These are phyloP conservation scores for Macadamia tetraphylla DNA, from an alignment of 164 flowering plant species.

Conservation along the genomic window DNA sequence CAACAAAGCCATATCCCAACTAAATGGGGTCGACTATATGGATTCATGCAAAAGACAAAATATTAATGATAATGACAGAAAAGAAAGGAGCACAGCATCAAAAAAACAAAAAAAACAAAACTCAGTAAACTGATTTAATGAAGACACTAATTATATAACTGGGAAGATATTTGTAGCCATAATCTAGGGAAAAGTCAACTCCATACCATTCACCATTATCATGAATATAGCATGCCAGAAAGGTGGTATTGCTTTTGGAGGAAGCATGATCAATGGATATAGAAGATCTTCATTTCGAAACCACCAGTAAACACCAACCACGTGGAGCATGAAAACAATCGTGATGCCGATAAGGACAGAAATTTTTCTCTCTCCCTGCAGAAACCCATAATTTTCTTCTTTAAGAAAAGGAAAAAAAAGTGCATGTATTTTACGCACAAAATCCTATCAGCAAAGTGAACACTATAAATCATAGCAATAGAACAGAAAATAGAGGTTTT, in stretches of 20 bases:
- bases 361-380: conserved; percentile 93
- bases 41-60: too few relatives aligned
- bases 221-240: conserved; percentile 97
- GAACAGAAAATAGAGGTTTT: too few relatives aligned
- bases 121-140: too few relatives aligned
- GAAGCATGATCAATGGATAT: conserved; percentile 83
- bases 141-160: too few relatives aligned
- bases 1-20: too few relatives aligned
- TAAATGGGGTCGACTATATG: too few relatives aligned
- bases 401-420: background rate
- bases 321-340: conserved; percentile 57
- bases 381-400: conserved; percentile 3
- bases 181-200: background rate
- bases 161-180: too few relatives aligned
- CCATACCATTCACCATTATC: conserved; percentile 87
- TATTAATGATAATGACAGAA: too few relatives aligned
- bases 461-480: too few relatives aligned
- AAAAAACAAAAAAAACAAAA: too few relatives aligned
- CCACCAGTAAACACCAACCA: conserved; percentile 93
- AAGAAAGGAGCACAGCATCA: too few relatives aligned
- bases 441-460: too few relatives aligned
- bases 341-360: conserved; percentile 53
- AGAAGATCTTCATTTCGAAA: conserved; percentile 77
- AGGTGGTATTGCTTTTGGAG: conserved; percentile 91
- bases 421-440: background rate